A percentile compares a stretch with the other conserved stretches of the same genome.
Conservation (phyloP, 139 green algal genomes). For the Chlorella sp. region DNA sequence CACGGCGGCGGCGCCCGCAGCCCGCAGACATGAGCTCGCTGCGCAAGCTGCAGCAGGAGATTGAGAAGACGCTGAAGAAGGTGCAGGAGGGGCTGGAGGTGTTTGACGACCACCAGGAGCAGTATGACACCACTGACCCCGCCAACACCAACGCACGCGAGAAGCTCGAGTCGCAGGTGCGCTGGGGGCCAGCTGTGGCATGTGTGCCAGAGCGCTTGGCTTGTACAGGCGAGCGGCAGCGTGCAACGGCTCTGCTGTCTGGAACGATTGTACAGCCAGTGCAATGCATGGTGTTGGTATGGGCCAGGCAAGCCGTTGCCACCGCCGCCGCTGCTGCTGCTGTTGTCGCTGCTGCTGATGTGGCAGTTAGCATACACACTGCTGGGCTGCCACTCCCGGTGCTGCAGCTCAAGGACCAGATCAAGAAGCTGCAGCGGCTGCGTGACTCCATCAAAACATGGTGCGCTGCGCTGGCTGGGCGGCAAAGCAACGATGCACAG, state of each 20-base stretch:
- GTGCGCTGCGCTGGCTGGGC: constrained; percentile 49
- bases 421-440: constrained; percentile 99
- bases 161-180: constrained; percentile 93
- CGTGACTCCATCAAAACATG: constrained; percentile 99
- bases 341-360: no score
- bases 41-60: constrained; percentile 94
- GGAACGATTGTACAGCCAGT: no score
- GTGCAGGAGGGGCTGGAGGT: constrained; percentile 95
- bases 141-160: constrained; percentile 90
- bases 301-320: no score
- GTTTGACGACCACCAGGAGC: constrained; percentile 97
- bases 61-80: constrained; percentile 96
- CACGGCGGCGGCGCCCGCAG: no score
- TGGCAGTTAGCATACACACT: no score
- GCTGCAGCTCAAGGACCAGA: constrained; percentile 95
- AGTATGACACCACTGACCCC: constrained; percentile 92
- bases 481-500: neutral
- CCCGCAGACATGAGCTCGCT: constrained; percentile 78
- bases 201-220: no score
- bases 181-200: no score
- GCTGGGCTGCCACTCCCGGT: neutral
- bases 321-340: no score
- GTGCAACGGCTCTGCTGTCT: no score
- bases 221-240: no score
- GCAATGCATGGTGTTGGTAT: no score